Base-by-base conservation (phyloP, 371 early-diverging fungal species). In the Apophysomyces trapeziformis region DNA sequence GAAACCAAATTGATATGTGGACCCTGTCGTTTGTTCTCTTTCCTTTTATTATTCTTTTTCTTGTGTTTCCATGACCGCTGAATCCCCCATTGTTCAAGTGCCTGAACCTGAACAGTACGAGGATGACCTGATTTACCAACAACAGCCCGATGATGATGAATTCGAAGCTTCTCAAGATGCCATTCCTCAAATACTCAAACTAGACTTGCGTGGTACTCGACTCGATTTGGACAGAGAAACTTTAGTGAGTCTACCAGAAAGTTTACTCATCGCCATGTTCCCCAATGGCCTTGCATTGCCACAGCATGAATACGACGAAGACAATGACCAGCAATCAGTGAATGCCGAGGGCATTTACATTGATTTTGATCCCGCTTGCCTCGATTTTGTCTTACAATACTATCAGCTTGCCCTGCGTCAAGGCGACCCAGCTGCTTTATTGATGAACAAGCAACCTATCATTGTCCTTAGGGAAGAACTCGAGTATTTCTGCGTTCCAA, bases 211-310 rank as follows among this genome's bases (percentile, higher is more conserved):
- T 41, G 89, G 89, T 7, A 83, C 78, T 32, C 82, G 79, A 9
- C 74, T 88, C 58, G 83, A 86, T 62, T 71, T 90, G 37, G 86
- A 85, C 70, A 77, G 88, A 59, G 87, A 90, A 38, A 79, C 79
- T 3, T 75, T 90, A 7, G 80, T 83, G 54, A 50, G 54, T 66
- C 70, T 90, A 21, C 90, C 90, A 8, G 89, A 90, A 62, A 83
- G 85, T 37, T 76, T 90, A 64, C 78, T 89, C 45, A 84, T 85
- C 73, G 87, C 85, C 64, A 90, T 90, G 90, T 90, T 90, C 65
- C 90, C 90, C 18, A 84, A 87, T 61, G 90, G 90, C 11, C 78
- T 88, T 58, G 72, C 85, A 64, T 80, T 85, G 21, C 54, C 54
- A 21, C 54, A 50, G 21, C 16, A 50, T 21, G 54, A 50, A 9